A percentile compares a stretch with the other conserved stretches of the same genome.
These are phyloP conservation scores for Cyclocybe cylindracea DNA, from an alignment of 768 basidiomycete species.

Conservation along the genomic window DNA sequence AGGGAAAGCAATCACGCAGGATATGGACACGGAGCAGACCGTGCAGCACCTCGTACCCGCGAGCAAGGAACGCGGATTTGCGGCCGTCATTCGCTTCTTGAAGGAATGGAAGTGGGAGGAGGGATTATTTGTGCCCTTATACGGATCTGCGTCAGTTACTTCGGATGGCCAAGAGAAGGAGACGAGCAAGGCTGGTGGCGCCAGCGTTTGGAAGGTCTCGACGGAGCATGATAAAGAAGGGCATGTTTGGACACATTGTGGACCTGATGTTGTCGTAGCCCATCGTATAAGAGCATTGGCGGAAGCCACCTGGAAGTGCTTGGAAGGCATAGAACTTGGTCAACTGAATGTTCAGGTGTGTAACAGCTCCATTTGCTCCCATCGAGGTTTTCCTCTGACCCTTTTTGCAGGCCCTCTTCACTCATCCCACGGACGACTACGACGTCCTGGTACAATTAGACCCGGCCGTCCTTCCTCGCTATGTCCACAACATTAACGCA, in stretches of 20 bases:
- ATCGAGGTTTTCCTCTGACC: constrained; percentile 1
- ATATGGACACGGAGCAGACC: constrained; percentile 32
- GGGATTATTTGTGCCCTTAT: constrained; percentile 75
- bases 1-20: constrained; percentile 29
- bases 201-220: constrained; percentile 71
- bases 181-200: constrained; percentile 14
- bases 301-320: constrained; percentile 64
- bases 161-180: constrained; percentile 27
- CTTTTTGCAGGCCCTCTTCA: constrained; percentile 69
- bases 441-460: constrained; percentile 83
- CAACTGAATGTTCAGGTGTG: constrained; percentile 61
- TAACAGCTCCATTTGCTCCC: neutral
- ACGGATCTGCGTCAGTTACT: constrained; percentile 25
- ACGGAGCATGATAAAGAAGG: constrained; percentile 81
- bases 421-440: constrained; percentile 82
- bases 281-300: constrained; percentile 74
- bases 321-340: constrained; percentile 54
- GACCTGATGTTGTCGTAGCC: constrained; percentile 73
- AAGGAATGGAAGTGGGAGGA: constrained; percentile 85
- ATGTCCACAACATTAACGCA: constrained; percentile 67
- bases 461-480: constrained; percentile 62
- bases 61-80: constrained; percentile 82
- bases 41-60: constrained; percentile 54
- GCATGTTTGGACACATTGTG: constrained; percentile 69
- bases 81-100: constrained; percentile 69